phyloP scores from a whole-genome alignment of 768 basidiomycete genomes.

The Naganishia vishniacii region DNA sequence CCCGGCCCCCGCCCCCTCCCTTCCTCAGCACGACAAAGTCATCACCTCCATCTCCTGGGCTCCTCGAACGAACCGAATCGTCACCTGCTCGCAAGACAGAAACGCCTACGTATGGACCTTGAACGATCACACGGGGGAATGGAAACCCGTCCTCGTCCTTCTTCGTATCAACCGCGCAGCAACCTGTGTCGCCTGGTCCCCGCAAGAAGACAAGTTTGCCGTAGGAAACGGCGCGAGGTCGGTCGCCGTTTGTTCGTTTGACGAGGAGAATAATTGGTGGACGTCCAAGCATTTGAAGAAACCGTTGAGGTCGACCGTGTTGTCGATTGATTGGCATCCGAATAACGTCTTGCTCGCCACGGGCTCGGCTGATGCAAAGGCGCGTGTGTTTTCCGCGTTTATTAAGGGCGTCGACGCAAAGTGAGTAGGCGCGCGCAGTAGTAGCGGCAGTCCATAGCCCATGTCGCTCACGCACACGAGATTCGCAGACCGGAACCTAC shows the following conservation, averaged over 20 bases:
- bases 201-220: constrained; percentile 96
- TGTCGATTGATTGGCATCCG: constrained; percentile 95
- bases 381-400: constrained; percentile 93
- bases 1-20: not conserved
- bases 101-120: constrained; percentile 98
- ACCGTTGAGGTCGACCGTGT: constrained; percentile 88
- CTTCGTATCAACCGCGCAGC: constrained; percentile 93
- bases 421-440: constrained; percentile 51
- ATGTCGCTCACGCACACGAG: not conserved
- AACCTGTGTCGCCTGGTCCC: constrained; percentile 92
- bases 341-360: constrained; percentile 96
- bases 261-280: constrained; percentile 99
- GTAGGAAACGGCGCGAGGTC: constrained; percentile 96
- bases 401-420: constrained; percentile 96
- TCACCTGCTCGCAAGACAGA: constrained; percentile 96
- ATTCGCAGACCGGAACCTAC: constrained; percentile 69
- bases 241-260: constrained; percentile 93
- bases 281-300: constrained; percentile 95
- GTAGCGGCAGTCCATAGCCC: not conserved
- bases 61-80: constrained; percentile 90
- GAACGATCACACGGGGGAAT: constrained; percentile 69
- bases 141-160: constrained; percentile 96
- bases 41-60: constrained; percentile 99
- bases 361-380: constrained; percentile 96
- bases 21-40: constrained; percentile 81